Evolutionary conservation across 225 moss, liverwort and hornwort species (phyloP), one percentile per base, ranked within the genome.

Genomic region (Straminergon stramineum): DNA sequence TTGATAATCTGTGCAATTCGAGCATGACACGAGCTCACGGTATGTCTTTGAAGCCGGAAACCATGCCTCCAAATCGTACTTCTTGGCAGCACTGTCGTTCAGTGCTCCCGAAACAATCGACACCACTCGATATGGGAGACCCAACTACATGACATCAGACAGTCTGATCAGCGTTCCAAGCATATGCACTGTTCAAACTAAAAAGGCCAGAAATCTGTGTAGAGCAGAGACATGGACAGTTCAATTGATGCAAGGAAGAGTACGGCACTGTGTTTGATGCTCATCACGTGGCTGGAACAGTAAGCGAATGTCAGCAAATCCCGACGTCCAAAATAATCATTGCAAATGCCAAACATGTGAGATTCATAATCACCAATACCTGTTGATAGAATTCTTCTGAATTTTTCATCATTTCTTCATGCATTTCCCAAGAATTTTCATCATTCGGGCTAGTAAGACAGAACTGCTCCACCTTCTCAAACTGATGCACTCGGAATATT

Each of bases 401-500:
- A 68, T 97, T 97, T 84, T 95, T 93, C 73, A 97, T 70, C 98
- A 99, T 96, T 87, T 99, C 98, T 81, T 99, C 97, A 61, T 92
- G 96, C 93, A 97, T 92, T 51, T 89, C 90, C 97, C 98, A 99
- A 37, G 98, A 99, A 34, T 87, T 95, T 79, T 93, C 92, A 82
- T 92, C 94, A 88, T 94, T 93, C 34, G 97, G 96, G 75, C 97
- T 96, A 73, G 97, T 99, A 28, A 99, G 48, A 83, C 96, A 97
- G 90, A 97, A 99, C 88, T 99, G 98, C 90, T 99, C 98, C 85
- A 99, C 96, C 90, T 99, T 97, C 91, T 99, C 97, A 87, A 96
- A 99, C 92, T 99, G 97, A 88, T 99, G 97, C 76, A 96, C 97
- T 77, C 98, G 96, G 86, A 99, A 97, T 60, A 96, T 97, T 68